Evolutionary conservation across 805 yeast genomes (phyloP).

Genomic region (Saturnispora dispora): DNA sequence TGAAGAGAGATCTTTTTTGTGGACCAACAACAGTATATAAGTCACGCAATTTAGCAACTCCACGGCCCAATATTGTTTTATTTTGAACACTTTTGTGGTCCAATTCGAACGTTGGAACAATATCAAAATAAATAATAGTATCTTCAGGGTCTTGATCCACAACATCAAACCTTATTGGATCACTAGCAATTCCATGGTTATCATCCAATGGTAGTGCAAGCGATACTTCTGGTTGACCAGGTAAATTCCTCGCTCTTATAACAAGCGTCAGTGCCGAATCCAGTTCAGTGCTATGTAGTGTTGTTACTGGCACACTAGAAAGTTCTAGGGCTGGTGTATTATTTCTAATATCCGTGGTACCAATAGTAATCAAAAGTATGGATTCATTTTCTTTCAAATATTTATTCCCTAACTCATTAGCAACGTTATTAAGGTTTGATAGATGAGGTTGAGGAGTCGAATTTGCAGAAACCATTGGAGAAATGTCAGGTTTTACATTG

Average conservation of each 20-base stretch:
- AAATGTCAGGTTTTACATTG: constrained; percentile 16
- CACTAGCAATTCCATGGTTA: constrained; percentile 55
- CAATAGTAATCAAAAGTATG: constrained; percentile 71
- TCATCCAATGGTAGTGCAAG: constrained; percentile 81
- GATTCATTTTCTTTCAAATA: constrained; percentile 57
- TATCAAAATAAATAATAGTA: constrained; percentile 64
- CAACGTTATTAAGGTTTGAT: constrained; percentile 1
- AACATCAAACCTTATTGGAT: constrained; percentile 67
- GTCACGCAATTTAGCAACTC: constrained; percentile 60
- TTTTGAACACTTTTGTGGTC: constrained; percentile 13
- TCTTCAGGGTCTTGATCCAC: constrained; percentile 37
- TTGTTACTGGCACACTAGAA: constrained; percentile 65
- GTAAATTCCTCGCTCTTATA: constrained; percentile 35
- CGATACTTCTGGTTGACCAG: constrained; percentile 46
- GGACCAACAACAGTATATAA: constrained; percentile 61
- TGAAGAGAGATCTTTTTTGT: constrained; percentile 56
- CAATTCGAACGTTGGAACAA: constrained; percentile 75
- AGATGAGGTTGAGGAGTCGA: not conserved
- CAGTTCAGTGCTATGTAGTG: constrained; percentile 70
- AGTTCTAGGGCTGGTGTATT: constrained; percentile 51
- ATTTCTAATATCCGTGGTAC: constrained; percentile 72
- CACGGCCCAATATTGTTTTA: constrained; percentile 61
- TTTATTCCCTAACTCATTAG: constrained; percentile 67
- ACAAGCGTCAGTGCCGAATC: constrained; percentile 81
- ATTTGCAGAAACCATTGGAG: constrained; percentile 30